phyloP scores from a whole-genome alignment of 2,329 filamentous ascomycete genomes.

The Geosmithia putterillii region DNA sequence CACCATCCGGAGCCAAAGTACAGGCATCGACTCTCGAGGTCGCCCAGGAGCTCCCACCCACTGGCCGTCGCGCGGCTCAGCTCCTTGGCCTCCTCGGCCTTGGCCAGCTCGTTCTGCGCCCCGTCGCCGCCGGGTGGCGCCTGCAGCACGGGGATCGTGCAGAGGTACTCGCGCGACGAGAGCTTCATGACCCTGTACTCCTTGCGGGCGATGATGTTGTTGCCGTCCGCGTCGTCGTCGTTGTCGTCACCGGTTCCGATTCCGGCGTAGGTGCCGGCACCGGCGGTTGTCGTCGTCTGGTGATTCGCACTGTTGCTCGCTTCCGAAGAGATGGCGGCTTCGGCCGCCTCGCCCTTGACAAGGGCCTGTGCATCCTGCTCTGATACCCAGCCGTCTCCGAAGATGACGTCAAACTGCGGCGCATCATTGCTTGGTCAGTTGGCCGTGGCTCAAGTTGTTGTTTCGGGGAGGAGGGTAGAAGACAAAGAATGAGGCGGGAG shows the following conservation, averaged over 20 bases:
- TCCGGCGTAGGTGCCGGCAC: no score
- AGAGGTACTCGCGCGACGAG: conserved; percentile 63
- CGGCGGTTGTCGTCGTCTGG: no score
- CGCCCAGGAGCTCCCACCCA: conserved; percentile 68
- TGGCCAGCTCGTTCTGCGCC: conserved; percentile 53
- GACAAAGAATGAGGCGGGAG: neutral
- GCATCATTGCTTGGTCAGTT: conserved; percentile 3
- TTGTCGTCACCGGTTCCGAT: conserved; percentile 6
- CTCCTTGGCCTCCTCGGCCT: conserved; percentile 69
- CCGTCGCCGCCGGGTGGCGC: conserved; percentile 44
- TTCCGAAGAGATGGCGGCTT: no score
- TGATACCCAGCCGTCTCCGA: conserved; percentile 59
- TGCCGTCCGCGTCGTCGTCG: conserved; percentile 12
- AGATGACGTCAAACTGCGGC: conserved; percentile 64
- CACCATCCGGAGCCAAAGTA: conserved; percentile 83
- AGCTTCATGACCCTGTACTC: conserved; percentile 67
- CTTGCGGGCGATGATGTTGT: conserved; percentile 19
- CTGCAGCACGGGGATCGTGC: conserved; percentile 63
- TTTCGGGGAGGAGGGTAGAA: no score
- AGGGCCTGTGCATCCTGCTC: conserved; percentile 56
- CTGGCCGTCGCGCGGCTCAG: conserved; percentile 62
- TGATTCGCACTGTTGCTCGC: no score
- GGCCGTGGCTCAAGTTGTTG: no score
- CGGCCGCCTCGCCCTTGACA: conserved; percentile 29
- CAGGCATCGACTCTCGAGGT: conserved; percentile 72